Evolutionary conservation across 805 yeast species (phyloP), one percentile per base, ranked within the genome.

Genomic region (Yarrowia keelungensis): DNA sequence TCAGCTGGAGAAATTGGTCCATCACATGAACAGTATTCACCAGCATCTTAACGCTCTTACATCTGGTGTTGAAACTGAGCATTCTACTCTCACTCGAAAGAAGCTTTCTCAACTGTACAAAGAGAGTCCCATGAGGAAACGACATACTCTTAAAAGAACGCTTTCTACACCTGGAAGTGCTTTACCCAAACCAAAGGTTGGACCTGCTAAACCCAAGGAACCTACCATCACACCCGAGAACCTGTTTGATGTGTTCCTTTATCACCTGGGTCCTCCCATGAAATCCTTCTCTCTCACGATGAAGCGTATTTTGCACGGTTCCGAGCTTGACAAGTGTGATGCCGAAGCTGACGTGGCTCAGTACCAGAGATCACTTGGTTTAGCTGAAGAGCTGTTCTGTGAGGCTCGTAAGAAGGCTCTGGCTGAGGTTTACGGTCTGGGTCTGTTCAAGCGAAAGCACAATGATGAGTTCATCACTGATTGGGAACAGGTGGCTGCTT

Each of bases 401-500:
- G 76, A 75, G 0, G 88, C 88, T 51, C 89, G 91, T 68, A 78
- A 79, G 0, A 79, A 79, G 61, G 86, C 94, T 0, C 83, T 90
- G 68, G 82, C 81, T 45, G 82, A 81, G 71, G 76, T 90, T 15
- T 90, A 91, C 73, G 77, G 81, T 2, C 86, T 87, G 73, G 83
- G 83, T 4, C 78, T 85, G 8, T 87, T 87, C 75, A 78, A 79
- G 69, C 74, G 69, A 74, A 82, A 73, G 49, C 69, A 67, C 16
- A 72, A 74, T 3, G 68, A 65, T 2, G 80, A 79, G 62, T 78
- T 74, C 74, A 84, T 82, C 70, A 82, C 88, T 0, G 89, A 87
- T 70, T 89, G 88, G 72, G 96, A 90, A 77, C 92, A 89, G 72
- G 89, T 90, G 3, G 90, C 93, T 0, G 96, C 97, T 0, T 85